Evolutionary conservation across 2,329 filamentous ascomycete genomes (phyloP).

Genomic region (Polytolypa hystricis): DNA sequence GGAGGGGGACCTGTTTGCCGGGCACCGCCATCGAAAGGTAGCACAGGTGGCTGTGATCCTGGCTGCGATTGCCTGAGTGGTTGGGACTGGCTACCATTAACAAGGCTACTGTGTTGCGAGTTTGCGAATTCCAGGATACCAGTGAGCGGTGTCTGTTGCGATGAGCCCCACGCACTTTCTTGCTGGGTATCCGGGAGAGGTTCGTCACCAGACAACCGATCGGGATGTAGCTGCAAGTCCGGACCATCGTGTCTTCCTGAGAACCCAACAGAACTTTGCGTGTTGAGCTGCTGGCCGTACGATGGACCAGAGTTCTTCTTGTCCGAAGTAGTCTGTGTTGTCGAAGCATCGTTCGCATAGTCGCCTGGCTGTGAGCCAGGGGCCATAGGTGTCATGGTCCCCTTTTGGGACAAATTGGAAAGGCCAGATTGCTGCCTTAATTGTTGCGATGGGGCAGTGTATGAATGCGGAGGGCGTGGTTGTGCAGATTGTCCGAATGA

Average conservation of each 20-base stretch:
- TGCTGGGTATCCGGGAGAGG: slow-evolving; percentile 56
- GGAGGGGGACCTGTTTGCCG: slow-evolving; percentile 16
- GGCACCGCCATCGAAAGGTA: slow-evolving; percentile 27
- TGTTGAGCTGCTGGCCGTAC: slow-evolving; percentile 55
- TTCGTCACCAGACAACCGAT: slow-evolving; percentile 45
- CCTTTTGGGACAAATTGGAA: slow-evolving; percentile 38
- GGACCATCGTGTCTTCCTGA: slow-evolving; percentile 38
- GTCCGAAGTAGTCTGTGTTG: slow-evolving; percentile 68
- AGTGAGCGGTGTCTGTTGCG: slow-evolving; percentile 15
- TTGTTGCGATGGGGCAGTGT: slow-evolving; percentile 37
- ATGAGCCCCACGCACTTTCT: slow-evolving; percentile 25
- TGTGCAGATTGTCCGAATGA: slow-evolving; percentile 42
- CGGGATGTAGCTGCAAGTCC: slow-evolving; percentile 40
- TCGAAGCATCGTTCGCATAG: slow-evolving; percentile 78
- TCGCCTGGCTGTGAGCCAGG: slow-evolving; percentile 47
- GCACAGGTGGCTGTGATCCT: slow-evolving; percentile 26
- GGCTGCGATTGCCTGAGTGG: slow-evolving; percentile 17
- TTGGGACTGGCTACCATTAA: slow-evolving; percentile 29
- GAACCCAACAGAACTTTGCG: slow-evolving; percentile 43
- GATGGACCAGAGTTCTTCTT: slow-evolving; percentile 71
- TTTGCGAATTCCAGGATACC: slow-evolving; percentile 19
- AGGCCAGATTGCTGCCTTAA: slow-evolving; percentile 35
- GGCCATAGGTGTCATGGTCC: slow-evolving; percentile 47
- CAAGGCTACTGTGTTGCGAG: slow-evolving; percentile 19
- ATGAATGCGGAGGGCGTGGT: slow-evolving; percentile 34